Evolutionary conservation across 176 grass and related monocot species (phyloP), one percentile per base, ranked within the genome.

Genomic region (Calamus simplicifolius): DNA sequence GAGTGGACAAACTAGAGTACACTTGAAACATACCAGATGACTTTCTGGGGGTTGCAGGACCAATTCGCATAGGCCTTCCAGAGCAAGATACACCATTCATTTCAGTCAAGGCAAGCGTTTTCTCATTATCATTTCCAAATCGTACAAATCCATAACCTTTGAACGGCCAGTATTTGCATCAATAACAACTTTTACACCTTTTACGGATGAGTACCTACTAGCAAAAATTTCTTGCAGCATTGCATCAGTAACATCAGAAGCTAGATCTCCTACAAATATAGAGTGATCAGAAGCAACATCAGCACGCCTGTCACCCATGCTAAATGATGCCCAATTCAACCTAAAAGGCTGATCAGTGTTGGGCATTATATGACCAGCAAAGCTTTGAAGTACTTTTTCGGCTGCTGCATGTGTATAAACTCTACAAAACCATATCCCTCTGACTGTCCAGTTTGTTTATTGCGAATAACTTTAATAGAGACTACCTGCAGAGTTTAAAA

Each of bases 261-360:
- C 92, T 73, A 97, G 78, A 75, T 97, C 92, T n/a, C 92, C 92
- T 4, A 97, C 92, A 67, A 97, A 97, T 73, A 97, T 91, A 27
- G 92, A 97, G 68, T 90, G 84, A 15, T 97, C 87, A 66, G 81
- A 80, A 65, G 92, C 77, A 52, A 87, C 56, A 62, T 97, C 87
- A 0, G 92, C 79, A 56, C 84, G 87, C 57, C 83, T 86, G 50
- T 97, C 87, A 0, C 87, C 92, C 87, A 85, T 91, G 72, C 92
- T 97, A 81, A 97, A 97, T 8, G 92, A 91, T 28, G 92, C 92
- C 92, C 92, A 97, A 27, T 97, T 97, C 74, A 97, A 77, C 72
- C 92, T 83, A 71, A 97, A 97, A 61, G 81, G 77, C 4, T 97
- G 92, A 65, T 97, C 92, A 1, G 92, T 91, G 16, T 97, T 97